Evolutionary conservation across 768 basidiomycete genomes (phyloP), one percentile per base, ranked within the genome.

Genomic region (Candolleomyces aberdarensis): DNA sequence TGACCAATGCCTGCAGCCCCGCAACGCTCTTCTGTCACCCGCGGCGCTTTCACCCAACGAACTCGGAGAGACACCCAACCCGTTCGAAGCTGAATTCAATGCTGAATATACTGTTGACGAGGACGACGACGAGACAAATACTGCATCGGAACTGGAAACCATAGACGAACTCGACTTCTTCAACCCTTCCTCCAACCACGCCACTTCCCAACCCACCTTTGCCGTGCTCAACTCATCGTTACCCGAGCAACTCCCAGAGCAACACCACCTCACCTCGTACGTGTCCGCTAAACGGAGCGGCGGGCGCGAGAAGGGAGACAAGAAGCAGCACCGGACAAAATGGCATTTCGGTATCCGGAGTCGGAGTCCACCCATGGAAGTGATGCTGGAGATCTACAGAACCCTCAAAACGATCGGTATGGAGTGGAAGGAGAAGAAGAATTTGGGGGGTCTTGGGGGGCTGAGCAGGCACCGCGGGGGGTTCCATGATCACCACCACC

Each of bases 341-440:
- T 98, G 97, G 97, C 97, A 99, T 72, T 99, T 98, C 69, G 97
- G 97, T 8, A 98, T 99, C 44, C 84, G 97, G 36, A 95, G 92
- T 66, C 83, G 96, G 61, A 91, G 88, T 60, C 93, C 95, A 36
- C 97, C 96, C 20, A 96, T 98, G 92, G 97, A 99, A 73, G 96
- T 99, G 22, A 98, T 99, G 96, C 77, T 97, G 26, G 96, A 98
- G 81, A 97, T 99, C 56, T 98, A 99, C 75, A 80, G 92, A 63
- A 97, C 96, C 47, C 76, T 99, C 54, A 89, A 90, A 75, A 79
- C 87, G 62, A 80, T 98, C 19, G 92, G 90, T 15, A 96, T 98
- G 93, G 94, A 99, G 74, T 99, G 97, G 97, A 92, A 92, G 72
- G 87, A 91, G 77, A 97, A 97, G 80, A 83, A 82, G 63, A 85